These are phyloP conservation scores for Ceratocystis destructans DNA, from an alignment of 2,329 filamentous ascomycete species.

Conservation along the genomic window DNA sequence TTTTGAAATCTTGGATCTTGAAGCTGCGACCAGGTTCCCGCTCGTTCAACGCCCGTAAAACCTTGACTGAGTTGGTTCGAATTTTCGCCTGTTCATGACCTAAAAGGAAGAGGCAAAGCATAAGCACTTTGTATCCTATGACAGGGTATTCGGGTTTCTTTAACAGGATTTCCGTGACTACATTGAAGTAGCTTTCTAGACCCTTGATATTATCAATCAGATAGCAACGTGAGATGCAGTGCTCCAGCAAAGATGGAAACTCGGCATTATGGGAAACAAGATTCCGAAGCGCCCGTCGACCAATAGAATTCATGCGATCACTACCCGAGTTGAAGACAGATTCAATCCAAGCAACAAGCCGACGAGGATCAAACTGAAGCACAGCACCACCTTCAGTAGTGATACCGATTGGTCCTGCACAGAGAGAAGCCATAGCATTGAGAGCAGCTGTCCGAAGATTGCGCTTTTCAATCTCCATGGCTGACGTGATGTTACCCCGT, in stretches of 20 bases:
- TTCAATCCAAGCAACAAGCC: slow-evolving; percentile 92
- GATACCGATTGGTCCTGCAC: slow-evolving; percentile 71
- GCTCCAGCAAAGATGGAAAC: slow-evolving; percentile 69
- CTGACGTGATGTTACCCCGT: slow-evolving; percentile 65
- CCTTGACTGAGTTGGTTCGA: slow-evolving; percentile 69
- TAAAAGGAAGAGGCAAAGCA: slow-evolving; percentile 77
- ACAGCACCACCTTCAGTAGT: slow-evolving; percentile 78
- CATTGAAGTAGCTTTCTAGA: slow-evolving; percentile 87
- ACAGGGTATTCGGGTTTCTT: slow-evolving; percentile 71
- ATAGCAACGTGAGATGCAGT: slow-evolving; percentile 87
- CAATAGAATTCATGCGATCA: slow-evolving; percentile 83
- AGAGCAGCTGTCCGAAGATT: slow-evolving; percentile 81
- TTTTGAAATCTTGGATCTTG: slow-evolving; percentile 92
- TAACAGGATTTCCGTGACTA: slow-evolving; percentile 74
- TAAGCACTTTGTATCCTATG: slow-evolving; percentile 81
- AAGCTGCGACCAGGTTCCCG: slow-evolving; percentile 62
- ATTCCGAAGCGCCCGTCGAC: slow-evolving; percentile 75
- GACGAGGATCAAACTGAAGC: slow-evolving; percentile 79
- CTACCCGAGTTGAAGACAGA: slow-evolving; percentile 86
- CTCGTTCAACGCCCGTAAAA: slow-evolving; percentile 70
- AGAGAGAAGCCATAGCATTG: slow-evolving; percentile 89
- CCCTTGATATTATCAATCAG: slow-evolving; percentile 66
- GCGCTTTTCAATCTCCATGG: slow-evolving; percentile 93
- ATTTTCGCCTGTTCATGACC: slow-evolving; percentile 86
- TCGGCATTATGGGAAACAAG: slow-evolving; percentile 83